Base-by-base conservation (phyloP, 345 rosid genomes). In the Aquilaria yunnanensis region DNA sequence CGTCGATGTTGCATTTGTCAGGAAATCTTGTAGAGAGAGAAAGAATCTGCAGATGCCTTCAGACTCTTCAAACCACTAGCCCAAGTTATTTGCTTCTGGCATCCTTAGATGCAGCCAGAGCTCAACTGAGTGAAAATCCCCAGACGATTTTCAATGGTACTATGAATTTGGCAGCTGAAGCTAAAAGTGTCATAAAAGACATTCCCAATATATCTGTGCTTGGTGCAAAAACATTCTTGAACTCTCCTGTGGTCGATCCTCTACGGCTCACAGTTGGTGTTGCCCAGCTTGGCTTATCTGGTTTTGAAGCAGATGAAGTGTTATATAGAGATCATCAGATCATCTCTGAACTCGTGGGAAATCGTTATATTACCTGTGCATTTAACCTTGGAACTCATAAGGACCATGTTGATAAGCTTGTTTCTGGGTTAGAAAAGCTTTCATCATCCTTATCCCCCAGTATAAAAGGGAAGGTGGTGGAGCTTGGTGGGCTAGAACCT, bases 61-160 rank as follows among this genome's bases (percentile, higher is more conserved):
- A 80, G 62, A 80, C 73, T 10, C 84, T 82, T 52, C 82, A 73
- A 72, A 82, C 78, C 70, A 61, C 82, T 23, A 82, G 87, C 66
- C 87, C 87, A 14, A 80, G 81, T 70, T 75, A 78, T 68, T 75
- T 77, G 66, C 85, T 85, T 70, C 72, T 84, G 66, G 84, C 86
- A 62, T 84, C 89, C 1, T 63, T 84, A 56, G 89, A 84, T 75
- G 86, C 86, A 56, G 81, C 89, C 58, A 79, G 84, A 75, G 82
- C 82, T 57, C 86, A 84, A 51, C 71, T 84, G 49, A 73, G 68
- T 62, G 78, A 79, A 74, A 75, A 73, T 48, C 83, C 75, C 11
- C 72, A 59, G 64, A 58, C 67, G 5, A 49, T 74, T 30, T 83
- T 83, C 62, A 48, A 65, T 64, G 51, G 63, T 53, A 67, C 80